These are phyloP conservation scores for Metarhizium sp. DNA, from an alignment of 2,329 filamentous ascomycete species.

Conservation along the genomic window DNA sequence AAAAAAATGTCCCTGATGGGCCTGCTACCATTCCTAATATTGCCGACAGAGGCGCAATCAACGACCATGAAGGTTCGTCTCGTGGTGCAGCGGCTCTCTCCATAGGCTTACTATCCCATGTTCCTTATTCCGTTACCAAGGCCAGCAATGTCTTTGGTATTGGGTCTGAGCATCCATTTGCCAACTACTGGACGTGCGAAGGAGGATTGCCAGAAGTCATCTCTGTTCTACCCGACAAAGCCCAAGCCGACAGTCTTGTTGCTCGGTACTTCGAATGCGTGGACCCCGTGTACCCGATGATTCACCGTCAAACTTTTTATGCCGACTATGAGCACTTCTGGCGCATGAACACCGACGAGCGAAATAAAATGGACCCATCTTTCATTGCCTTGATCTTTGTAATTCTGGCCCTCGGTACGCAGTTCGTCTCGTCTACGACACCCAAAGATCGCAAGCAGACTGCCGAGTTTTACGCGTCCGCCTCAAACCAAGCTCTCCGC, in stretches of 20 bases:
- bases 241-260: constrained; percentile 64
- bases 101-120: constrained; percentile 58
- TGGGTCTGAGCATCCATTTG: constrained; percentile 68
- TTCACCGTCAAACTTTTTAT: constrained; percentile 66
- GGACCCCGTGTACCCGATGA: constrained; percentile 74
- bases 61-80: constrained; percentile 33
- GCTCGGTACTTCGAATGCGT: constrained; percentile 59
- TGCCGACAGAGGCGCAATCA: constrained; percentile 41
- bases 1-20: constrained; percentile 31
- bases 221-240: constrained; percentile 63
- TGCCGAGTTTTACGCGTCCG: constrained; percentile 74
- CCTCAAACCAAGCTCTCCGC: constrained; percentile 66
- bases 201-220: constrained; percentile 69
- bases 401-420: constrained; percentile 69
- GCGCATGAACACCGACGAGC: constrained; percentile 49
- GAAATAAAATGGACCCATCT: constrained; percentile 53
- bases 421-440: constrained; percentile 56
- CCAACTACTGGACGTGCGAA: constrained; percentile 77
- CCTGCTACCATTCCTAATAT: constrained; percentile 42
- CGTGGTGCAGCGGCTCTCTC: constrained; percentile 45
- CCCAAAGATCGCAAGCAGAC: constrained; percentile 60
- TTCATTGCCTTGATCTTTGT: constrained; percentile 66
- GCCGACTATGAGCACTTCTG: constrained; percentile 73
- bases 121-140: constrained; percentile 61
- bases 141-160: constrained; percentile 76